Evolutionary conservation across 257 asterid species (phyloP), one percentile per base, ranked within the genome.

Genomic region (Plantago major): DNA sequence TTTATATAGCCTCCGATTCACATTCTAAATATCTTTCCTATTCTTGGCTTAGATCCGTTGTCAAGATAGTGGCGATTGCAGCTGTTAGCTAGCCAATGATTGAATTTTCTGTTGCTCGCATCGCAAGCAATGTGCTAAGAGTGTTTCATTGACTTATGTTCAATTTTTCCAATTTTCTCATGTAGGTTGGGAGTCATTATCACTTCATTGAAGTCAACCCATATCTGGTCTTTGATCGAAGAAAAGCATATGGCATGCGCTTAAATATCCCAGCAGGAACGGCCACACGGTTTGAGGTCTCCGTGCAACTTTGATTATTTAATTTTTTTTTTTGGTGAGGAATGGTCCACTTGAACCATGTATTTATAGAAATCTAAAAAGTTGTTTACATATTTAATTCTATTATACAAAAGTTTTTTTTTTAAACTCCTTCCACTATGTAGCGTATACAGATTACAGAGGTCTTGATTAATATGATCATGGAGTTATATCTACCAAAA

Each of bases 161-260:
- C 40, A 33, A 22, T 22, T 11, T 53, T 49, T 17, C 18, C 13
- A 53, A 26, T 4, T 18, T 47, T 46, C 71, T 43, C 66, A 54
- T 83, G 54, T 80, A 92, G 97, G 93, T 92, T 76, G 99, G 99
- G 52, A 92, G 99, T 78, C 99, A 92, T 75, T 89, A 92, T 81
- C 96, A 84, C 84, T 89, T 92, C 73, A 83, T 84, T 50, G 99
- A 92, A 81, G 94, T 76, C 67, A 92, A 92, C 74, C 97, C 95
- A 22, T 77, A 67, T 65, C 64, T 92, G 85, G 76, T 76, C 65
- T 92, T 86, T 71, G 96, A 92, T 82, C 81, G 97, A 68, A 58
- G 67, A 48, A 92, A 73, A 77, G 89, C 97, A 56, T 64, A 74
- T 64, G 95, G 89, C 62, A 89, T 83, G 96, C 83, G 96, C 61